Conservation (phyloP, 2,329 filamentous ascomycete genomes). For the Aspergillus pseudoterreus region DNA sequence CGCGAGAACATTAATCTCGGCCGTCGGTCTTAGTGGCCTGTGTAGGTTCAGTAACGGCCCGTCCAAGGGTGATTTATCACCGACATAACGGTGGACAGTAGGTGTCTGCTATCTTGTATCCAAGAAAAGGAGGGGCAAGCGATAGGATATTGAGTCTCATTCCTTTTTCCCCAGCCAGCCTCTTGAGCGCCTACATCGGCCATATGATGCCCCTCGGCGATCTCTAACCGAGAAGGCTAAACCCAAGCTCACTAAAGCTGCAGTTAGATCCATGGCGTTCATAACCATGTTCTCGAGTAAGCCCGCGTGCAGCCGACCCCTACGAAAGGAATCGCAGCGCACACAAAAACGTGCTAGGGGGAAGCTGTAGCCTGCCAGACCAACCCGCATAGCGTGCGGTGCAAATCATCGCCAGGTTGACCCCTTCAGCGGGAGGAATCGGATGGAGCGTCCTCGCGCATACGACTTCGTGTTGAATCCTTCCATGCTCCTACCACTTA, state of each 20-base stretch:
- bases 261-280: background rate
- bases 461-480: background rate
- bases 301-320: background rate
- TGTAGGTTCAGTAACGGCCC: background rate
- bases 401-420: constrained; percentile 8
- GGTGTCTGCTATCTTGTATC: too few species aligned
- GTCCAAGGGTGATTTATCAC: background rate
- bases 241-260: constrained; percentile 3
- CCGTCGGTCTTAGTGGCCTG: background rate
- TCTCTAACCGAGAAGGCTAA: constrained; percentile 6
- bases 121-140: too few species aligned
- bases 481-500: background rate
- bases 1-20: background rate
- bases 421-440: background rate
- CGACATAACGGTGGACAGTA: background rate
- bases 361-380: background rate
- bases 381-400: constrained; percentile 1
- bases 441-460: background rate
- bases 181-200: background rate
- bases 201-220: constrained; percentile 2
- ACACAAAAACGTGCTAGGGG: background rate
- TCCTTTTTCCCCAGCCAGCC: background rate
- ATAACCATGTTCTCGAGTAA: background rate
- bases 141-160: background rate
- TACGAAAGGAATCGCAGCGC: background rate